Conservation (phyloP, 2,329 filamentous ascomycete genomes). For the Epichloe elymi region DNA sequence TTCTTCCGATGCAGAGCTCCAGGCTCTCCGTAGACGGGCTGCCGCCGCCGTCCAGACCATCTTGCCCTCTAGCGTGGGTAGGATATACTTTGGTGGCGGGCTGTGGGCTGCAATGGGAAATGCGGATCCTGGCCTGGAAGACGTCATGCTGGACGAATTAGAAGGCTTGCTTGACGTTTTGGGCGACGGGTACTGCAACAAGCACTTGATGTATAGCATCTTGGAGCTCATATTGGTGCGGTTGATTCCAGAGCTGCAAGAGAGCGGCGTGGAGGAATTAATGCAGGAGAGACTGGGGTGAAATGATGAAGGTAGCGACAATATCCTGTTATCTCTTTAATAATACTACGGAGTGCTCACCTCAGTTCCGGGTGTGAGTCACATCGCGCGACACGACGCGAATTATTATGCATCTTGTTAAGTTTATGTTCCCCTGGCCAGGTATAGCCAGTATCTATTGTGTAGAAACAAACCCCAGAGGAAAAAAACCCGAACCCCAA, state of each 20-base stretch:
- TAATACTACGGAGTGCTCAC: not conserved
- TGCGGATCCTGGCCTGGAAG: conserved; percentile 20
- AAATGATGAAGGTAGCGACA: not conserved
- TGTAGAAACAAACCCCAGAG: no score
- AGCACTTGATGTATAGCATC: conserved; percentile 72
- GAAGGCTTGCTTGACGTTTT: conserved; percentile 61
- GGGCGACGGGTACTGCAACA: conserved; percentile 78
- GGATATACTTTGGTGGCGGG: conserved; percentile 36
- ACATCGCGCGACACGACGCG: no score
- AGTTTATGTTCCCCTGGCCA: no score
- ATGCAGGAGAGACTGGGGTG: conserved; percentile 54
- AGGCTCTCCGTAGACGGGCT: conserved; percentile 51
- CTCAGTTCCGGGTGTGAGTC: no score
- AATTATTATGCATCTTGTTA: no score
- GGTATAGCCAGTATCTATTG: no score
- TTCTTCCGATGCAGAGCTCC: conserved; percentile 43
- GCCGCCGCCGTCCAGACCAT: conserved; percentile 44
- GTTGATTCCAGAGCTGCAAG: conserved; percentile 70
- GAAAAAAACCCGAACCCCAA: no score
- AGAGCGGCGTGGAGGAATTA: conserved; percentile 57
- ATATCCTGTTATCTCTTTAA: not conserved
- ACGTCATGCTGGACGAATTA: conserved; percentile 40
- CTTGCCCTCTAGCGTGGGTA: conserved; percentile 33
- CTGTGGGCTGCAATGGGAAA: conserved; percentile 14
- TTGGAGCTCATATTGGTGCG: conserved; percentile 72